Evolutionary conservation across 768 basidiomycete species (phyloP).

Genomic region (Boletus pseudo-olivaceus): DNA sequence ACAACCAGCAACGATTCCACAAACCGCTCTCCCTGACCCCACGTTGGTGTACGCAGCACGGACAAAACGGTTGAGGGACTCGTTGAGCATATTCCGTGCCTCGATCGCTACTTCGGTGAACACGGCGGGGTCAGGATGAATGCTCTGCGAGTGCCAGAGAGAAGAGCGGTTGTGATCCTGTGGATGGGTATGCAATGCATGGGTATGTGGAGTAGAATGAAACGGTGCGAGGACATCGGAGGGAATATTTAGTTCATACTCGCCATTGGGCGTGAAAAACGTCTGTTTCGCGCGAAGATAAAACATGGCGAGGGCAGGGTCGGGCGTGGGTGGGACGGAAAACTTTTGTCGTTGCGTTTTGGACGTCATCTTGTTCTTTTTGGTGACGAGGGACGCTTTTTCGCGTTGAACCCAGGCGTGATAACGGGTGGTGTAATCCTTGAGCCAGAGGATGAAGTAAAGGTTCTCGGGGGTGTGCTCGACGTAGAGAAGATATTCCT

Average conservation of each 20-base stretch:
- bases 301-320: slow-evolving; percentile 64
- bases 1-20: slow-evolving; percentile 63
- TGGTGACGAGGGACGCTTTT: slow-evolving; percentile 26
- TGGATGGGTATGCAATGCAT: slow-evolving; percentile 6
- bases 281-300: slow-evolving; percentile 78
- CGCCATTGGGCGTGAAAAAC: slow-evolving; percentile 69
- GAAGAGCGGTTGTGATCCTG: slow-evolving; percentile 9
- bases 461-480: slow-evolving; percentile 75
- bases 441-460: slow-evolving; percentile 82
- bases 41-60: slow-evolving; percentile 64
- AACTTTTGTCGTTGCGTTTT: slow-evolving; percentile 32
- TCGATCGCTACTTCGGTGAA: slow-evolving; percentile 60
- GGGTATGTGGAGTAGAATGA: slow-evolving; percentile 39
- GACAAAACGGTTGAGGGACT: slow-evolving; percentile 64
- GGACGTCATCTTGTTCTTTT: slow-evolving; percentile 41
- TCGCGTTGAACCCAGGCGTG: slow-evolving; percentile 37
- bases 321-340: slow-evolving; percentile 35
- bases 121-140: slow-evolving; percentile 62
- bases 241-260: slow-evolving; percentile 69
- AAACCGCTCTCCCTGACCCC: slow-evolving; percentile 64
- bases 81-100: slow-evolving; percentile 55
- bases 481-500: slow-evolving; percentile 80
- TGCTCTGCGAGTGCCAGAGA: slow-evolving; percentile 28
- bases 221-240: slow-evolving; percentile 63
- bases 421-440: slow-evolving; percentile 60